Conservation (phyloP, 768 basidiomycete genomes). For the Phlebiopsis gigantea region DNA sequence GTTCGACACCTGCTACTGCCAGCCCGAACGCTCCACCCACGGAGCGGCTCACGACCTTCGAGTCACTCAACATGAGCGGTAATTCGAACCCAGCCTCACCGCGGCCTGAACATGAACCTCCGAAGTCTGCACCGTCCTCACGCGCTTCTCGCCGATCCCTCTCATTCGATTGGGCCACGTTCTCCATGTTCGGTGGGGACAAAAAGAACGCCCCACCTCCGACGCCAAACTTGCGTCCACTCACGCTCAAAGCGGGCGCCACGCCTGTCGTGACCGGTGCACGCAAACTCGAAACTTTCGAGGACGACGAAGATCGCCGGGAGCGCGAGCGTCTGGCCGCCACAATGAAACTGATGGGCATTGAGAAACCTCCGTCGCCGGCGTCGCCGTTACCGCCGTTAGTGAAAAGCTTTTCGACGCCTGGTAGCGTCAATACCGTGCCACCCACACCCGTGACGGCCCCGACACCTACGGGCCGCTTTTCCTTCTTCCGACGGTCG, state of each 20-base stretch:
- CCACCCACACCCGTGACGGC: constrained; percentile 26
- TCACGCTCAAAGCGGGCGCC: constrained; percentile 70
- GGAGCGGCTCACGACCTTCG: constrained; percentile 31
- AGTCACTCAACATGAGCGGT: constrained; percentile 11
- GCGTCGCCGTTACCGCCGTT: constrained; percentile 32
- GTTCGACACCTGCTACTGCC: constrained; percentile 23
- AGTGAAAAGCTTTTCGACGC: constrained; percentile 38
- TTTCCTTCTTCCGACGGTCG: constrained; percentile 67
- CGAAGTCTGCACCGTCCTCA: constrained; percentile 18
- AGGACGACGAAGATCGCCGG: constrained; percentile 88
- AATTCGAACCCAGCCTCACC: background rate
- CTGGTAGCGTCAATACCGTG: constrained; percentile 14
- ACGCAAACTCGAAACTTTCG: constrained; percentile 78
- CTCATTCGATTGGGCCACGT: constrained; percentile 66
- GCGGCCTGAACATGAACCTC: constrained; percentile 11
- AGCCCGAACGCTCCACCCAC: constrained; percentile 31
- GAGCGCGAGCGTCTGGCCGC: constrained; percentile 86
- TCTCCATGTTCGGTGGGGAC: constrained; percentile 59
- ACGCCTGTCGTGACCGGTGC: constrained; percentile 53
- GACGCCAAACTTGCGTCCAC: constrained; percentile 48
- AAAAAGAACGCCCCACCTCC: background rate
- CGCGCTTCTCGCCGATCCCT: constrained; percentile 55
- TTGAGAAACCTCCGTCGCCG: constrained; percentile 56
- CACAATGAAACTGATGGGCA: constrained; percentile 93
- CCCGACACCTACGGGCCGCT: constrained; percentile 38